Conservation (phyloP, 75 land plant genomes). For the Pinus albicaulis region DNA sequence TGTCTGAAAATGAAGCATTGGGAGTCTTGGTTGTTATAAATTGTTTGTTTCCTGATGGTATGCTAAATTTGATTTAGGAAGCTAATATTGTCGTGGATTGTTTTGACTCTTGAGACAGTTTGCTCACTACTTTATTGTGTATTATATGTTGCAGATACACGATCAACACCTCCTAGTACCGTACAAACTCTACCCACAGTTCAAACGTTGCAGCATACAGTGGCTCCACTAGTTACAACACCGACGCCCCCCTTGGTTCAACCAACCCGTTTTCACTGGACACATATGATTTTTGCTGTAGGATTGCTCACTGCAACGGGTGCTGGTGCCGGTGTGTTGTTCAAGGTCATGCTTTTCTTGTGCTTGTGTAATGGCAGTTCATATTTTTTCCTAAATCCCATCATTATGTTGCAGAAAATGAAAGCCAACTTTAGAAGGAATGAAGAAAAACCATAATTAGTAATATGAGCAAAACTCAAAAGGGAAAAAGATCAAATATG, state of each 20-base stretch:
- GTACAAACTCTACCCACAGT: conserved; percentile 28
- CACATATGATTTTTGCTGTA: conserved; percentile 48
- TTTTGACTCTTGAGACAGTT: background rate
- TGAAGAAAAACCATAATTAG: background rate
- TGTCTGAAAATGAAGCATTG: background rate
- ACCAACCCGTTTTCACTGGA: conserved; percentile 46
- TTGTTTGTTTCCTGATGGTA: background rate
- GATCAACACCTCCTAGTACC: conserved; percentile 18
- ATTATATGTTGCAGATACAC: conserved; percentile 21
- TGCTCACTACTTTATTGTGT: background rate
- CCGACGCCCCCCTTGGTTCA: conserved; percentile 8
- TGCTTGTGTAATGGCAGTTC: background rate
- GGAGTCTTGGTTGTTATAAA: background rate
- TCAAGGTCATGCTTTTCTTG: conserved; percentile 41
- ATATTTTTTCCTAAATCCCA: background rate
- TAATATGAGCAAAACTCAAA: background rate
- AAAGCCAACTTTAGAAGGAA: conserved; percentile 2
- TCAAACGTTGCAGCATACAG: conserved; percentile 6
- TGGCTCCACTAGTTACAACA: conserved; percentile 17
- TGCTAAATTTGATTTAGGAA: background rate
- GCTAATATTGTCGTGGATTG: background rate
- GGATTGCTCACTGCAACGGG: conserved; percentile 59
- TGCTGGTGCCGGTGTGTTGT: conserved; percentile 63
- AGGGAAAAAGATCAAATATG: background rate
- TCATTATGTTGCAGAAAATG: background rate